Evolutionary conservation across 75 land plant species (phyloP).

Genomic region (Isoetes taiwanensis): DNA sequence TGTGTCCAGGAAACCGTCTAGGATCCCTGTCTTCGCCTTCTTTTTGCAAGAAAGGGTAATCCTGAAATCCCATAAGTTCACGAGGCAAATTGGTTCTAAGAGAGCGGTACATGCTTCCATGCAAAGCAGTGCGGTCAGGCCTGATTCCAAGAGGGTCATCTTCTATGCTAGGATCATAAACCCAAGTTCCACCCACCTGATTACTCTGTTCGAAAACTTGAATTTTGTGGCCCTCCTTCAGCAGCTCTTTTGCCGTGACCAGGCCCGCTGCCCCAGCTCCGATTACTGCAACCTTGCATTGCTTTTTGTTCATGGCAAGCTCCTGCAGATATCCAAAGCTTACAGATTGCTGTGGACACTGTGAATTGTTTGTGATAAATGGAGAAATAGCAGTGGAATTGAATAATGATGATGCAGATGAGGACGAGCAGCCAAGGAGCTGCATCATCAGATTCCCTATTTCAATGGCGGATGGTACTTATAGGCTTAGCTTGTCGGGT

Average conservation of each 20-base stretch:
- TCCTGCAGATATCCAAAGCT: no score
- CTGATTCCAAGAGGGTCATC: slow-evolving; percentile 21
- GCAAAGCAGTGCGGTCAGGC: slow-evolving; percentile 1
- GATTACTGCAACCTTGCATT: no score
- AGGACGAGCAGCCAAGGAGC: no score
- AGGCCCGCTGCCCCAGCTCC: slow-evolving; percentile 59
- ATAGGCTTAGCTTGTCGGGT: no score
- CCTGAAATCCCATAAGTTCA: slow-evolving; percentile 52
- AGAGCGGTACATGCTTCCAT: slow-evolving; percentile 40
- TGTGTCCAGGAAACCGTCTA: slow-evolving; percentile 52
- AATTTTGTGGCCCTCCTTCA: slow-evolving; percentile 37
- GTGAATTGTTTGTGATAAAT: no score
- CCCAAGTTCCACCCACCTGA: slow-evolving; percentile 53
- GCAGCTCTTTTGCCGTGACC: slow-evolving; percentile 47
- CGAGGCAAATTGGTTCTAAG: slow-evolving; percentile 35
- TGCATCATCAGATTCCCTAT: no score
- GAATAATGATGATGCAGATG: no score
- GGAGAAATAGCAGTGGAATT: no score
- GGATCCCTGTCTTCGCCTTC: slow-evolving; percentile 40
- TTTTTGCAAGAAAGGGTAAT: slow-evolving; percentile 37
- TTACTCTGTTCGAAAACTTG: slow-evolving; percentile 44
- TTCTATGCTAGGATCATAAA: slow-evolving; percentile 27
- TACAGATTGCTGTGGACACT: no score
- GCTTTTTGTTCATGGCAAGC: no score
- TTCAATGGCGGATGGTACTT: no score